Evolutionary conservation across 2,329 filamentous ascomycete genomes (phyloP), one percentile per base, ranked within the genome.

Genomic region (Monosporascus sp.): DNA sequence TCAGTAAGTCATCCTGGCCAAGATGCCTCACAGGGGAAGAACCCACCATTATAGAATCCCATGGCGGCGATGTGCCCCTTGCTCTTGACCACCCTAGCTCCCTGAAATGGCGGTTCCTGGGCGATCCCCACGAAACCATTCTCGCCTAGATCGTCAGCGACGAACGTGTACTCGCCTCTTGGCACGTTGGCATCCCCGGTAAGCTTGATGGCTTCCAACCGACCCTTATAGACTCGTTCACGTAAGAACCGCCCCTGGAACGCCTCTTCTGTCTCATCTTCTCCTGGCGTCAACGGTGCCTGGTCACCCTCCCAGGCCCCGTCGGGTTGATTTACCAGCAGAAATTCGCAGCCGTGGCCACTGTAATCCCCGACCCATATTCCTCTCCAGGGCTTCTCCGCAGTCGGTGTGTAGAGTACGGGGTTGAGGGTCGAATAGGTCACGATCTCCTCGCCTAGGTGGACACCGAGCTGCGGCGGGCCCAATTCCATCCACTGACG

Each of bases 321-420:
- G 49, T 87, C 84, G 0, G 84, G 84, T 64, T 99, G 94, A 60
- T 90, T 76, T 46, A 97, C 75, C 14, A 95, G 75, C 5, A 97
- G 65, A 52, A 97, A 96, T 68, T 97, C 93, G 67, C 88, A 92
- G 1, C 92, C 91, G 62, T 97, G 92, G 0, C 83, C 84, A 25
- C 84, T 87, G 64, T 96, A 97, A 67, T 97, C 92, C 1, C 92
- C 92, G 17, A 91, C 87, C 88, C 90, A 97, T 31, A 99, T 90
- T 0, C 93, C 93, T 57, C 90, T 84, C 75, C 86, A 97, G 0
- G 91, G 92, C 66, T 91, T 93, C 51, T 85, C 78, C 9, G 73
- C 68, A 0, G 91, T 96, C 0, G 93, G 90, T 0, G 84, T 94
- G 66, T 96, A 97, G n/a, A 87, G 70, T 3, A 73, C 73, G 3